Evolutionary conservation across 352 stramenopile genomes (phyloP).

Genomic region (Phytophthora vignae): DNA sequence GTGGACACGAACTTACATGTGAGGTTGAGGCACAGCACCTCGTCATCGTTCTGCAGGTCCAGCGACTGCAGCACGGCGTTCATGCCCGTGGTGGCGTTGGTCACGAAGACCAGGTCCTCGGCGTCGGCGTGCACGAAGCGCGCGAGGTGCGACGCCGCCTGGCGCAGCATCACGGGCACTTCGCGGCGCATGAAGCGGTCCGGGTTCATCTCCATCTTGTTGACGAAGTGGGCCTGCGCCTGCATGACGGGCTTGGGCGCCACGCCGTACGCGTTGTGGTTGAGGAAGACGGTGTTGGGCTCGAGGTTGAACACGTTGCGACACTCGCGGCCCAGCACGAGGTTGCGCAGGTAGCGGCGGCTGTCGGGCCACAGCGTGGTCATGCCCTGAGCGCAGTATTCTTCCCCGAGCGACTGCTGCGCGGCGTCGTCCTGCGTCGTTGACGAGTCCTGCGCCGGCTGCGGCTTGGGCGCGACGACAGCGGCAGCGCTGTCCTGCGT

Average conservation of each 20-base stretch:
- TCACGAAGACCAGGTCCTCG: conserved; percentile 88
- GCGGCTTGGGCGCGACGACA: conserved; percentile 14
- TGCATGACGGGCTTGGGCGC: conserved; percentile 80
- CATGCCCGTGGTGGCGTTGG: conserved; percentile 86
- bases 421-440: conserved; percentile 31
- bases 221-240: conserved; percentile 86
- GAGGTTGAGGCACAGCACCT: conserved; percentile 89
- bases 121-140: conserved; percentile 74
- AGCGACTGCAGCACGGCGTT: conserved; percentile 87
- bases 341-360: conserved; percentile 63
- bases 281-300: conserved; percentile 80
- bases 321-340: conserved; percentile 71
- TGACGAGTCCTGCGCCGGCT: conserved; percentile 4
- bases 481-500: conserved; percentile 18
- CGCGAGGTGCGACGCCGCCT: conserved; percentile 69
- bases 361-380: conserved; percentile 77
- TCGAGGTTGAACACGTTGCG: conserved; percentile 85
- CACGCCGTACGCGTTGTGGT: conserved; percentile 86
- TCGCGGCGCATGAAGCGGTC: conserved; percentile 87
- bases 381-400: conserved; percentile 47
- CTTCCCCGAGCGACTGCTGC: conserved; percentile 1
- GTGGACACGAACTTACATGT: conserved; percentile 64
- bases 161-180: conserved; percentile 62
- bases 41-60: conserved; percentile 87
- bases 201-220: conserved; percentile 89